Evolutionary conservation across 129 eudicot species (phyloP).

Genomic region (Daucus carota): DNA sequence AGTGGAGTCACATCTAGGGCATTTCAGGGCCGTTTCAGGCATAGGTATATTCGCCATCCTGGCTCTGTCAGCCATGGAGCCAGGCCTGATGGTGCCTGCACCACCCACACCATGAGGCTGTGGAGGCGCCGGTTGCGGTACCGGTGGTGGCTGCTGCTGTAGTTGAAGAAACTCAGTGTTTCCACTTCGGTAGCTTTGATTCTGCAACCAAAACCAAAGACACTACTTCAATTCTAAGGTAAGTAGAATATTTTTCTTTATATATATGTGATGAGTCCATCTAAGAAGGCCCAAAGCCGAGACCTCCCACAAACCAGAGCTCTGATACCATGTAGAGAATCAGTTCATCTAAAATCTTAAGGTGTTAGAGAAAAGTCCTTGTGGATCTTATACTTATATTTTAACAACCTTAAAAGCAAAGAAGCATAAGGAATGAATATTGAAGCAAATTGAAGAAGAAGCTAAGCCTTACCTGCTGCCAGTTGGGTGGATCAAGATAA

Average conservation of each 20-base stretch:
- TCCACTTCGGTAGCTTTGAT: constrained; percentile 5
- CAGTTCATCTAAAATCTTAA: too few species aligned
- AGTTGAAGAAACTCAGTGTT: constrained; percentile 3
- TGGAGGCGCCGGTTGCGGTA: neutral
- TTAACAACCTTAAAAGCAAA: constrained; percentile 7
- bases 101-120: constrained; percentile 16
- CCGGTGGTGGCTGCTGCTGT: neutral
- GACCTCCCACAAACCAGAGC: too few species aligned
- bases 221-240: too few species aligned
- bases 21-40: constrained; percentile 17
- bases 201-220: neutral
- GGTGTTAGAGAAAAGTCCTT: too few species aligned
- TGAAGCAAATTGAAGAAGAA: neutral
- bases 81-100: constrained; percentile 16
- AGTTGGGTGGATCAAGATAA: constrained; percentile 21
- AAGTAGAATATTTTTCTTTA: neutral
- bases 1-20: constrained; percentile 18
- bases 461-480: constrained; percentile 14
- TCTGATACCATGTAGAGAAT: too few species aligned
- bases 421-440: neutral
- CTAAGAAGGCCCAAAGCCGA: too few species aligned
- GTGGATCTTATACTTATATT: too few species aligned
- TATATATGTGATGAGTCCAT: neutral
- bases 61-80: constrained; percentile 19
- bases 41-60: constrained; percentile 15